Conservation (phyloP, 192 early-diverging fungal genomes). For the Piromyces finnis region DNA sequence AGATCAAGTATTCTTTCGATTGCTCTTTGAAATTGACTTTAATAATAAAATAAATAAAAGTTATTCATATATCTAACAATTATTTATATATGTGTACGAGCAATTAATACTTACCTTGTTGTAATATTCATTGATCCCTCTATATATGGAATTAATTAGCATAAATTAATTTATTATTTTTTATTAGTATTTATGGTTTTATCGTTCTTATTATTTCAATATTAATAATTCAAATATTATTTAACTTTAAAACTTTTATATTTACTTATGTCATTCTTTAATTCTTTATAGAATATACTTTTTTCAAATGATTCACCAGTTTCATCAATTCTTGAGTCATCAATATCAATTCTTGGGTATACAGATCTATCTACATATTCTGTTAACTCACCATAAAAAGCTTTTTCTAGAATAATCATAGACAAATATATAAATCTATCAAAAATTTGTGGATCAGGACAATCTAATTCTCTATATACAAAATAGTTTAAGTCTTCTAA, state of each 20-base stretch:
- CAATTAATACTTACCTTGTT: no score
- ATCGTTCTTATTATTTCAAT: no score
- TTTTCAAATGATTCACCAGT: not conserved
- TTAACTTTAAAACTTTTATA: no score
- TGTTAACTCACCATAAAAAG: not conserved
- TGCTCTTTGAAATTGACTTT: slow-evolving; percentile 3
- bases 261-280: not conserved
- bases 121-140: no score
- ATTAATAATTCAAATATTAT: no score
- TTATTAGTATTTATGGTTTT: no score
- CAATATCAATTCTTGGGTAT: not conserved
- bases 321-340: not conserved
- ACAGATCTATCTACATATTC: not conserved
- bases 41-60: not conserved
- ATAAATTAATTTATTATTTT: no score
- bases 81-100: no score
- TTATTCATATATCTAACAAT: no score
- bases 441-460: not conserved
- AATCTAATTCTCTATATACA: not conserved
- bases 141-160: no score
- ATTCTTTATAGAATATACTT: not conserved
- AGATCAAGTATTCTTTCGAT: slow-evolving; percentile 23
- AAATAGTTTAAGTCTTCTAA: not conserved
- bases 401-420: not conserved
- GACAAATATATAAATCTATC: not conserved